These are phyloP conservation scores for Vanilla planifolia DNA, from an alignment of 106 monocot species.

Conservation along the genomic window DNA sequence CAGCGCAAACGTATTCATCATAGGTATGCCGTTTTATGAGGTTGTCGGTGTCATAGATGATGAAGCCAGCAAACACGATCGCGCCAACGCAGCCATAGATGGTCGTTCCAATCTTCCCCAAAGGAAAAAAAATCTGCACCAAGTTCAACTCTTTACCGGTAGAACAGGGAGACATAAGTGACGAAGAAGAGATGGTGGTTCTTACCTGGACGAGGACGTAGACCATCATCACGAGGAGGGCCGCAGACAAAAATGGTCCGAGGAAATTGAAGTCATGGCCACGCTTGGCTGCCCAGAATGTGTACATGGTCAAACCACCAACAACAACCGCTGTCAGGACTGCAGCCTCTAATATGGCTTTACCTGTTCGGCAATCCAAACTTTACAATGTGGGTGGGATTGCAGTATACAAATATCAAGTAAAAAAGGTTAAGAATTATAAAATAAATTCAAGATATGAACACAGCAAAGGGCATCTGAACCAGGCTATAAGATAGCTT, in stretches of 20 bases:
- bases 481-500: too few species aligned
- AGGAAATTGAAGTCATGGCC: slow-evolving; percentile 66
- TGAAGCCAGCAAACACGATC: slow-evolving; percentile 44
- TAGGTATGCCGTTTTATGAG: slow-evolving; percentile 53
- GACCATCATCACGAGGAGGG: slow-evolving; percentile 28
- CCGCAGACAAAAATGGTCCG: slow-evolving; percentile 39
- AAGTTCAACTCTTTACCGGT: too few species aligned
- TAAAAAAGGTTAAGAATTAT: too few species aligned
- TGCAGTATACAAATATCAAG: too few species aligned
- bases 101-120: slow-evolving; percentile 29
- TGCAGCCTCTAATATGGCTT: slow-evolving; percentile 39
- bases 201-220: slow-evolving; percentile 37
- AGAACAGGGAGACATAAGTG: too few species aligned
- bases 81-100: slow-evolving; percentile 33
- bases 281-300: slow-evolving; percentile 66
- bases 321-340: slow-evolving; percentile 27
- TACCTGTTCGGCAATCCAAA: slow-evolving; percentile 23
- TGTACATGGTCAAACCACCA: slow-evolving; percentile 43
- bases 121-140: slow-evolving; percentile 35
- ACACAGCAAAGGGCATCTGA: too few species aligned
- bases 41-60: slow-evolving; percentile 62
- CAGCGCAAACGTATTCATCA: slow-evolving; percentile 42
- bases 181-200: too few species aligned
- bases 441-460: too few species aligned
- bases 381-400: too few species aligned